Percentiles rank a stretch among this genome's conserved stretches.
Evolutionary conservation across 1,284 basidiomycete species (phyloP).

Genomic region (Moniliophthora roreri): DNA sequence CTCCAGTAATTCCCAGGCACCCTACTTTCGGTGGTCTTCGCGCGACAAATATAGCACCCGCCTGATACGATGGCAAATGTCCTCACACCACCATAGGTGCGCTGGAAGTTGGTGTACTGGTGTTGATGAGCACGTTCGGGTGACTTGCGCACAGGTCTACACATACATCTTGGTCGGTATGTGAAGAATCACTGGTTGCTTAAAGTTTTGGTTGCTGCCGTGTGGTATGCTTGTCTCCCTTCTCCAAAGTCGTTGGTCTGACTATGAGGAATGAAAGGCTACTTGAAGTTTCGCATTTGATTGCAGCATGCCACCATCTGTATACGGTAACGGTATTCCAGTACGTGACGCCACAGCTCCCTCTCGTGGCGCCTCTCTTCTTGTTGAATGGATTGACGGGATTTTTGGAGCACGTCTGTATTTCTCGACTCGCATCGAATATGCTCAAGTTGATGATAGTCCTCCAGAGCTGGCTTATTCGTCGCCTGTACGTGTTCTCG

Average conservation of each 20-base stretch:
- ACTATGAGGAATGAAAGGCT: background rate
- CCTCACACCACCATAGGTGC: slow-evolving; percentile 3
- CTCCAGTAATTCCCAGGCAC: no score
- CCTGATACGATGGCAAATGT: no score
- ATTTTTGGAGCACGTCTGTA: slow-evolving; percentile 2
- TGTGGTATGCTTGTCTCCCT: background rate
- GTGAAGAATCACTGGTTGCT: background rate
- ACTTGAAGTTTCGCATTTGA: slow-evolving; percentile 5
- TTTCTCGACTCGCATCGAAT: background rate
- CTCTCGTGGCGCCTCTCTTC: slow-evolving; percentile 2
- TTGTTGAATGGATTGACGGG: slow-evolving; percentile 6
- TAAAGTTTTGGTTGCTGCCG: background rate
- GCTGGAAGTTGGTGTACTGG: slow-evolving; percentile 4
- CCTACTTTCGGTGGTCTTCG: no score
- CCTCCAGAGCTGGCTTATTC: slow-evolving; percentile 1
- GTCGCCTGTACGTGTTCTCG: slow-evolving; percentile 7
- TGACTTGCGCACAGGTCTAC: slow-evolving; percentile 2
- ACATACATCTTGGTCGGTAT: background rate
- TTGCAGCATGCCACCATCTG: slow-evolving; percentile 2
- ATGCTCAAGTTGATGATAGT: background rate
- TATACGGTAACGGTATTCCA: slow-evolving; percentile 7
- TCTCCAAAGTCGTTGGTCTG: background rate
- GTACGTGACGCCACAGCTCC: background rate
- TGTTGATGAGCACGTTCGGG: background rate
- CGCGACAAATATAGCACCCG: no score